phyloP scores from a whole-genome alignment of 2,329 filamentous ascomycete species.

The Huntiella decipiens region DNA sequence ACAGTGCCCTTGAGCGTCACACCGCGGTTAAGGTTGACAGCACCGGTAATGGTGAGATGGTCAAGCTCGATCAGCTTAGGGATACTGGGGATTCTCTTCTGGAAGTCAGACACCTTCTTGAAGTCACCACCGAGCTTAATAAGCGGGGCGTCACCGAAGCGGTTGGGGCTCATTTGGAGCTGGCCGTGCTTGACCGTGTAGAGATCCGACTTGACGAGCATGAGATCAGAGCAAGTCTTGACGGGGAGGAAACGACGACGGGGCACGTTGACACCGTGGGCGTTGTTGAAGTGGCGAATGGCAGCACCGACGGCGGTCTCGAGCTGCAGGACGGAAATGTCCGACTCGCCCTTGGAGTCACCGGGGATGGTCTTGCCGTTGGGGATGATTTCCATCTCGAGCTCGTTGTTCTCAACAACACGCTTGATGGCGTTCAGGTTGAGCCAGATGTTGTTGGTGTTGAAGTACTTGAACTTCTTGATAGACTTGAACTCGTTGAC shows the following conservation, averaged over 20 bases:
- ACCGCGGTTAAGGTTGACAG: constrained; percentile 87
- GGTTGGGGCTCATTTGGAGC: constrained; percentile 87
- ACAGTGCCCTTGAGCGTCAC: constrained; percentile 96
- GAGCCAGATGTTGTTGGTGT: constrained; percentile 99
- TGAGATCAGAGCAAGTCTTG: constrained; percentile 98
- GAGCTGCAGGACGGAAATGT: constrained; percentile 92
- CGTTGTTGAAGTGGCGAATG: constrained; percentile 97
- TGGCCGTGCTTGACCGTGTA: constrained; percentile 98
- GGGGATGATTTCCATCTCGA: constrained; percentile 98
- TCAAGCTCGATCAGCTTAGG: constrained; percentile 83
- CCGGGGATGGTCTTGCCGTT: constrained; percentile 97
- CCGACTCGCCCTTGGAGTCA: constrained; percentile 98
- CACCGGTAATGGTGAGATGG: constrained; percentile 92
- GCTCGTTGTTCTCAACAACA: constrained; percentile 93
- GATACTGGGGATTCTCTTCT: constrained; percentile 70
- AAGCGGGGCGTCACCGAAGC: constrained; percentile 87
- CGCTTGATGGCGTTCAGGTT: constrained; percentile 96
- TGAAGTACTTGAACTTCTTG: constrained; percentile 99
- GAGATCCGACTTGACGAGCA: constrained; percentile 98
- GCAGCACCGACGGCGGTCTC: constrained; percentile 97
- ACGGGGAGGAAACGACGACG: constrained; percentile 95
- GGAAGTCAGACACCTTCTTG: constrained; percentile 99
- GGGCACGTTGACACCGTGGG: constrained; percentile 96
- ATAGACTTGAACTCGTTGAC: constrained; percentile 99
- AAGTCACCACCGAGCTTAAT: constrained; percentile 99